These are phyloP conservation scores for Rhodomyrtus tomentosa DNA, from an alignment of 345 rosid species.

Conservation along the genomic window DNA sequence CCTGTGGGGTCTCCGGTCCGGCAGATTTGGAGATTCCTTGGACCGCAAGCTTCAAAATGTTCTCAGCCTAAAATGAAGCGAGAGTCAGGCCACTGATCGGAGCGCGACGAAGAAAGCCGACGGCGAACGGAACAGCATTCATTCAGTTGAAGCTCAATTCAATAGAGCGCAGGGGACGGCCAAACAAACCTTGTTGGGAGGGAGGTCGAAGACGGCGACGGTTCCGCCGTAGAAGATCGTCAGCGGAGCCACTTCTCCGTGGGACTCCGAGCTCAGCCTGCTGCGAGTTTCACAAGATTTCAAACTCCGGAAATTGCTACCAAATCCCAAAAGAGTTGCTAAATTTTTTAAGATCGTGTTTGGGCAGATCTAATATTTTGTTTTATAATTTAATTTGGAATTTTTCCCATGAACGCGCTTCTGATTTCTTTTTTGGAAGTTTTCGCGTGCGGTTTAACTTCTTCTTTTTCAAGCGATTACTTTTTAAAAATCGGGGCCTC, in stretches of 20 bases:
- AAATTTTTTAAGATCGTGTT: no score
- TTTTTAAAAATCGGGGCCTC: not conserved
- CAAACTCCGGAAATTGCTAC: not conserved
- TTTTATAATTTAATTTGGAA: no score
- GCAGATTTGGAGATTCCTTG: constrained; percentile 21
- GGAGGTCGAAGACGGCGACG: constrained; percentile 54
- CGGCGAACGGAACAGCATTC: not conserved
- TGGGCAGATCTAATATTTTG: no score
- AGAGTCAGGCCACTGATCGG: not conserved
- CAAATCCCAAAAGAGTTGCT: not conserved
- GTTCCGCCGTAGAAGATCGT: constrained; percentile 90
- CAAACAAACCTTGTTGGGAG: constrained; percentile 35
- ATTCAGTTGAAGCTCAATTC: not conserved
- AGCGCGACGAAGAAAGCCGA: not conserved
- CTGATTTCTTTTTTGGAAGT: no score
- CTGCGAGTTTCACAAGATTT: not conserved
- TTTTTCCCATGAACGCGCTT: no score
- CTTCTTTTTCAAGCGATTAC: not conserved
- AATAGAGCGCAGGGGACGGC: not conserved
- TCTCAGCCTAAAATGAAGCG: constrained; percentile 1
- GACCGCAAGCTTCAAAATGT: constrained; percentile 2
- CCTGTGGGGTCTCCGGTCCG: constrained; percentile 14
- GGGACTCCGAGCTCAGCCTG: constrained; percentile 19
- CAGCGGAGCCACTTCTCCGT: constrained; percentile 43
- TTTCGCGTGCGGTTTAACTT: not conserved